Base-by-base conservation (phyloP, 306 rosid species). In the Trifolium pratense region DNA sequence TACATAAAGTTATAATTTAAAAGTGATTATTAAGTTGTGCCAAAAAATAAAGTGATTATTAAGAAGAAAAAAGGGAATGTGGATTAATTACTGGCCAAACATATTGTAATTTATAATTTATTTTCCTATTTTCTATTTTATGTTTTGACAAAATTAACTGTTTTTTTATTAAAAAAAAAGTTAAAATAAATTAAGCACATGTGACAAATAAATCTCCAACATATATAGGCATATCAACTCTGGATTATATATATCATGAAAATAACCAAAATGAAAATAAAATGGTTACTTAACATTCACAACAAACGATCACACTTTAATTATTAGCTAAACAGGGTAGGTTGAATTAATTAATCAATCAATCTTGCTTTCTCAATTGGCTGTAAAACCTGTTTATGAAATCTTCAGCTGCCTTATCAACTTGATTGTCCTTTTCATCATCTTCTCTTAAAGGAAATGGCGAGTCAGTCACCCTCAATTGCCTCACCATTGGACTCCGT, bases 401-500 rank as follows among this genome's bases (percentile, higher is more conserved):
- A 66, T 77, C 96, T 80, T 88, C 99, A 0, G 99, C 99, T 1
- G 85, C 95, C 73, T 90, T 74, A 68, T 95, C 97, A 5, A 94
- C 91, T n/a, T 46, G 87, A 59, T 77, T 29, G 36, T 89, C 89
- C 18, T 56, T 62, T 12, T 68, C 86, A 9, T 88, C 84, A 0
- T 34, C 79, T 3, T 83, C 87, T 26, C 82, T 66, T 36, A 90
- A 45, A 2, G 97, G 96, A 18, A 91, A 94, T 11, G 99, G 97
- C 0, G 99, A 94, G 83, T 94, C 97, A 0, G 97, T 91, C 7
- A 94, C 87, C 79, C 96, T 87, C 75, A 91, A 68, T 75, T 88
- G 95, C 63, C 91, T 81, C 65, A 84, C 96, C 80, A 68, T 73
- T 4, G 92, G 94, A 74, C 87, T 88, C 7, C 34, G 70, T 0